These are phyloP conservation scores for Nemania sp. DNA, from an alignment of 2,329 filamentous ascomycete species.

Conservation along the genomic window DNA sequence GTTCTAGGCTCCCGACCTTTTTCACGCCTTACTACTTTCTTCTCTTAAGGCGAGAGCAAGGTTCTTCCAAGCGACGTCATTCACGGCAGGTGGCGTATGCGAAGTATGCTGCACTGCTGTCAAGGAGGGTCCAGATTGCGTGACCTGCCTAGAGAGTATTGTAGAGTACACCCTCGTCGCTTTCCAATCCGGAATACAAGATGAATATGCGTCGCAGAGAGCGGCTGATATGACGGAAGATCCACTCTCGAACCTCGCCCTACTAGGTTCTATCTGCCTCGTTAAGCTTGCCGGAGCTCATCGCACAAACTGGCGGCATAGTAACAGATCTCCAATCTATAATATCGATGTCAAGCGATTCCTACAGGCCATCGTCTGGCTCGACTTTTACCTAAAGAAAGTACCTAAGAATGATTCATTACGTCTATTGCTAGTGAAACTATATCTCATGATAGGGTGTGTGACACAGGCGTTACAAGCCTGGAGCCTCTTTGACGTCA, in stretches of 20 bases:
- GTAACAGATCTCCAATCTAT: slow-evolving; percentile 41
- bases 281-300: slow-evolving; percentile 45
- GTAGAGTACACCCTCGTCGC: slow-evolving; percentile 39
- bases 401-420: slow-evolving; percentile 61
- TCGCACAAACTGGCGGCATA: slow-evolving; percentile 1
- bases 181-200: slow-evolving; percentile 40
- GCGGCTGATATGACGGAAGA: slow-evolving; percentile 37
- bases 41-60: slow-evolving; percentile 37
- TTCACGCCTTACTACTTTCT: slow-evolving; percentile 32
- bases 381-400: slow-evolving; percentile 61
- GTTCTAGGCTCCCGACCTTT: slow-evolving; percentile 33
- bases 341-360: slow-evolving; percentile 51
- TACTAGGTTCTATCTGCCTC: slow-evolving; percentile 47
- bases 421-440: slow-evolving; percentile 63
- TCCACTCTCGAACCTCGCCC: slow-evolving; percentile 43
- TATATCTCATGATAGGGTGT: slow-evolving; percentile 65
- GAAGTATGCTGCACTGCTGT: slow-evolving; percentile 28
- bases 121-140: slow-evolving; percentile 32
- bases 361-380: slow-evolving; percentile 62
- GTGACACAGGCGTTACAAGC: slow-evolving; percentile 60
- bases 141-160: slow-evolving; percentile 43
- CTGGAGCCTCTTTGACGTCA: slow-evolving; percentile 66
- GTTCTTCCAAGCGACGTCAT: slow-evolving; percentile 40
- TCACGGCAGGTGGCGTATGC: slow-evolving; percentile 30
- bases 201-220: slow-evolving; percentile 32